Percentiles rank a stretch among this genome's conserved stretches.
phyloP scores from a whole-genome alignment of 306 rosid species.

The Quercus robur region DNA sequence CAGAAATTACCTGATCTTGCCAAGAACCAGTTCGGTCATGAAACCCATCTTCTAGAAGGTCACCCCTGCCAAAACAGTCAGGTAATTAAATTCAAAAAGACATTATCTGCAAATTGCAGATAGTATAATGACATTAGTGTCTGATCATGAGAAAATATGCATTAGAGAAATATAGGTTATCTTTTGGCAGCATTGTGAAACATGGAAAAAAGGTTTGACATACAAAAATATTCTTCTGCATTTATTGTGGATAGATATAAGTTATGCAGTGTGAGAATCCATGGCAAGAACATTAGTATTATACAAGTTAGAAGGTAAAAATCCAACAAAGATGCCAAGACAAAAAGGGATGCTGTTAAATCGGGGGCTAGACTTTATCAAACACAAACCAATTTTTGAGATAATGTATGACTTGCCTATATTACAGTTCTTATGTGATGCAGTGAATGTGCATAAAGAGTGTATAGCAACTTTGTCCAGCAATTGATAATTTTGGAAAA shows the following conservation, averaged over 20 bases:
- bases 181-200: neutral
- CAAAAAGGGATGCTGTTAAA: neutral
- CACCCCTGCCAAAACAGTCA: slow-evolving; percentile 44
- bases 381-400: neutral
- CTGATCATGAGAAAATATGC: slow-evolving; percentile 8
- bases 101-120: neutral
- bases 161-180: neutral
- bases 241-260: neutral
- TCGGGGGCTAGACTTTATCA: neutral
- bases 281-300: too few relatives aligned
- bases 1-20: slow-evolving; percentile 68
- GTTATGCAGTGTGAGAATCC: neutral
- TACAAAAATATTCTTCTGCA: neutral
- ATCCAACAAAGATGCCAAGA: neutral
- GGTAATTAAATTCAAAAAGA: slow-evolving; percentile 8
- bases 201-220: neutral
- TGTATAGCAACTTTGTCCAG: neutral
- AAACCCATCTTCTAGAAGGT: slow-evolving; percentile 56
- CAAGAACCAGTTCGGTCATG: slow-evolving; percentile 64
- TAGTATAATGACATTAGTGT: slow-evolving; percentile 2
- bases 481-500: neutral
- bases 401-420: neutral
- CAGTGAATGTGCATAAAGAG: neutral
- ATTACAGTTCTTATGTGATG: neutral
- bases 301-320: neutral